These are phyloP conservation scores for Heterobasidion irregulare DNA, from an alignment of 1,284 basidiomycete species.

Conservation along the genomic window DNA sequence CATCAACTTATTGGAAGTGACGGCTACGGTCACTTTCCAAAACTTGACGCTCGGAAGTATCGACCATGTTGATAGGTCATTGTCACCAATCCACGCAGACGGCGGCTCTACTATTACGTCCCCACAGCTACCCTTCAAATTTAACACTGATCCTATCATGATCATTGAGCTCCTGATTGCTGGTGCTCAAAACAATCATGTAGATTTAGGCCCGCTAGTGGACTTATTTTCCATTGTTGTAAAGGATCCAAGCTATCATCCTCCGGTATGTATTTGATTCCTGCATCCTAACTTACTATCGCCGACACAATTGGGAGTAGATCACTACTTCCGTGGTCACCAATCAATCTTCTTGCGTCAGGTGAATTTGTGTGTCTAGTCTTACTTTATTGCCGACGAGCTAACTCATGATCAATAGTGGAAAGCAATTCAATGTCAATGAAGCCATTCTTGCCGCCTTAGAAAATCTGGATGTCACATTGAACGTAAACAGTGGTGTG, in stretches of 20 bases:
- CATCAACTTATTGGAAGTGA: slow-evolving; percentile 58
- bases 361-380: slow-evolving; percentile 25
- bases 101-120: slow-evolving; percentile 61
- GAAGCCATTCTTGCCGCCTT: slow-evolving; percentile 59
- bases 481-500: slow-evolving; percentile 38
- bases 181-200: slow-evolving; percentile 45
- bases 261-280: slow-evolving; percentile 28
- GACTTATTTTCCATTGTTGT: slow-evolving; percentile 51
- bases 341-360: slow-evolving; percentile 41
- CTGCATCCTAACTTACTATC: neutral
- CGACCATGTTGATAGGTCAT: slow-evolving; percentile 42
- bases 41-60: slow-evolving; percentile 50
- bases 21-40: slow-evolving; percentile 47
- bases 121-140: slow-evolving; percentile 48
- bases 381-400: slow-evolving; percentile 2
- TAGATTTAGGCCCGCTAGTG: slow-evolving; percentile 58
- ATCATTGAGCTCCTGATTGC: slow-evolving; percentile 54
- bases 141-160: slow-evolving; percentile 55
- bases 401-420: slow-evolving; percentile 28
- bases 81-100: slow-evolving; percentile 48
- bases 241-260: slow-evolving; percentile 40
- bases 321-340: slow-evolving; percentile 52
- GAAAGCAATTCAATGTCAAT: slow-evolving; percentile 52
- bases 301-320: slow-evolving; percentile 19
- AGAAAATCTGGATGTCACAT: slow-evolving; percentile 48